Conservation (phyloP, 2,329 filamentous ascomycete species). For the Rutstroemia sydowiana region DNA sequence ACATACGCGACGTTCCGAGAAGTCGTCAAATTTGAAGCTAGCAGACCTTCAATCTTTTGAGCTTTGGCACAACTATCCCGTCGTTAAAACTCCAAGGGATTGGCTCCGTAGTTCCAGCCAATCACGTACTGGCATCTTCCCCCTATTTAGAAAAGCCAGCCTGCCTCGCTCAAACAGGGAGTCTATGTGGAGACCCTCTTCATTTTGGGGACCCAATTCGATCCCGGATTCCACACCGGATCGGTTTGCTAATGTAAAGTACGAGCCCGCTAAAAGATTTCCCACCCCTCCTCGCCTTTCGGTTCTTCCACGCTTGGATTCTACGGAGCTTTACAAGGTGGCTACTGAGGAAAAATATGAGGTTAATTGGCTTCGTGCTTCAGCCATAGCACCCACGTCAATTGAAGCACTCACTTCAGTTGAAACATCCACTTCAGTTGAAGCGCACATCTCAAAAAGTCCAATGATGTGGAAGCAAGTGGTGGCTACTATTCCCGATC, state of each 20-base stretch:
- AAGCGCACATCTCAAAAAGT: too few species aligned
- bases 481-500: too few species aligned
- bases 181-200: too few species aligned
- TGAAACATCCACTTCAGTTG: too few species aligned
- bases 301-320: slow-evolving; percentile 12
- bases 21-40: neutral
- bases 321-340: slow-evolving; percentile 14
- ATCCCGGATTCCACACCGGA: neutral
- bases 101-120: neutral
- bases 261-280: neutral
- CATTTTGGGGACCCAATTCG: too few species aligned
- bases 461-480: too few species aligned
- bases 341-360: too few species aligned
- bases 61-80: neutral
- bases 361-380: too few species aligned
- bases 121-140: neutral
- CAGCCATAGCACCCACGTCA: too few species aligned
- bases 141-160: neutral
- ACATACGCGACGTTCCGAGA: neutral
- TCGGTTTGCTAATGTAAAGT: neutral
- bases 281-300: neutral
- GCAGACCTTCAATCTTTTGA: neutral
- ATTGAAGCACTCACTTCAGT: too few species aligned
- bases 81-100: neutral
- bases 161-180: neutral